Evolutionary conservation across 176 grass and related monocot species (phyloP).

Genomic region (Tillandsia leiboldiana): DNA sequence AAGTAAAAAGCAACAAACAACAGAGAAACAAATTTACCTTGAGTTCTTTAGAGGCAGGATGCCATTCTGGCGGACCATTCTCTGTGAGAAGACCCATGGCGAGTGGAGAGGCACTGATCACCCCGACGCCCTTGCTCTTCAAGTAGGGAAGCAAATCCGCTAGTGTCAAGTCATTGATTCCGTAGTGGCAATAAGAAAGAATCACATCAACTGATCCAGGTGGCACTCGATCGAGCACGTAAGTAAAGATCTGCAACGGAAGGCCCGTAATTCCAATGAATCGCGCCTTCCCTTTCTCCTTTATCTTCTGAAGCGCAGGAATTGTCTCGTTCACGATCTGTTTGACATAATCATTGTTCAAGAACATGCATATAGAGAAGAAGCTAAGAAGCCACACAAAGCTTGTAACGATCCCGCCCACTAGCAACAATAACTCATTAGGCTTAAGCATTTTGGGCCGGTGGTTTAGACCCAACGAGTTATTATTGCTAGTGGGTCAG

Average conservation of each 20-base stretch:
- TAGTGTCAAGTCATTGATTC: conserved; percentile 64
- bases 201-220: conserved; percentile 61
- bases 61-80: conserved; percentile 69
- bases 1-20: too few relatives aligned
- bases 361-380: neutral
- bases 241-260: conserved; percentile 49
- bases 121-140: conserved; percentile 70
- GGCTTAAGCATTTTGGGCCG: too few relatives aligned
- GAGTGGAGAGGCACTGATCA: conserved; percentile 78
- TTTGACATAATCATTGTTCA: neutral
- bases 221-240: conserved; percentile 55
- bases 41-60: conserved; percentile 57
- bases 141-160: conserved; percentile 74
- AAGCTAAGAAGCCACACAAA: neutral
- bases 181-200: conserved; percentile 84
- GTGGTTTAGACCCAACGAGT: too few relatives aligned
- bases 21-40: conserved; percentile 37
- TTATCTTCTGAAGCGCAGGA: conserved; percentile 70
- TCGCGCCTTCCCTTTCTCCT: conserved; percentile 60
- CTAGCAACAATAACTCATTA: too few relatives aligned
- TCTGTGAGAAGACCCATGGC: conserved; percentile 86
- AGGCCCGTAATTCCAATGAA: conserved; percentile 82
- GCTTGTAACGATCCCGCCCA: too few relatives aligned
- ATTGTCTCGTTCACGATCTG: conserved; percentile 92
- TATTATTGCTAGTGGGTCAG: too few relatives aligned